phyloP scores from a whole-genome alignment of 2,329 filamentous ascomycete species.

The Ophiostoma pallidulum region DNA sequence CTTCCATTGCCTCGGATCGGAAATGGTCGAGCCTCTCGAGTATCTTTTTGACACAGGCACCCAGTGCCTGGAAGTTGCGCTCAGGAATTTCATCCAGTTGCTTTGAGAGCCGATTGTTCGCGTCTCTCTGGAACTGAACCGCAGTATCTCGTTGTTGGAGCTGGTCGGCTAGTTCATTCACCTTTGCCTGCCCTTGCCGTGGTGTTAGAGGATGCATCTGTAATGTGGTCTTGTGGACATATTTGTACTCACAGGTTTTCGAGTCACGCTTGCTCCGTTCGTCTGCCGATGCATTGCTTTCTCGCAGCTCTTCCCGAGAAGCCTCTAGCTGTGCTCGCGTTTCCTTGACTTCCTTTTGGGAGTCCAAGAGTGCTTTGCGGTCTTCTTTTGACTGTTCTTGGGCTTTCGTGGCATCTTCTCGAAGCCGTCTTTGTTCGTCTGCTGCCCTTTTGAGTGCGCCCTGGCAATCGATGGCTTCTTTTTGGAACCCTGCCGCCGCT shows the following conservation, averaged over 20 bases:
- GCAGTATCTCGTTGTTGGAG: conserved; percentile 10
- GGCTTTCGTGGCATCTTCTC: conserved; percentile 12
- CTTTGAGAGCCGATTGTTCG: conserved; percentile 1
- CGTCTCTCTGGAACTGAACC: not conserved
- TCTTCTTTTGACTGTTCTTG: not conserved
- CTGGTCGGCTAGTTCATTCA: conserved; percentile 1
- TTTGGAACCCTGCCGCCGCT: conserved; percentile 23
- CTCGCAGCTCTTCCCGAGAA: conserved; percentile 23
- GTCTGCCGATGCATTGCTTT: conserved; percentile 13
- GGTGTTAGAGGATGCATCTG: too few species aligned
- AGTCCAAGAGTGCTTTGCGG: conserved; percentile 25
- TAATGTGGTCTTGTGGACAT: too few species aligned
- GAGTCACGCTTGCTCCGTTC: conserved; percentile 11
- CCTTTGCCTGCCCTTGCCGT: conserved; percentile 6
- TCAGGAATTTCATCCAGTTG: conserved; percentile 12
- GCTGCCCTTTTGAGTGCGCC: conserved; percentile 36
- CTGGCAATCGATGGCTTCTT: conserved; percentile 28
- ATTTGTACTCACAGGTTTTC: conserved; percentile 9
- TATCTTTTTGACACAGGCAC: conserved; percentile 10
- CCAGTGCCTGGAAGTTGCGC: conserved; percentile 12
- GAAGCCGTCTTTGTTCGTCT: conserved; percentile 36
- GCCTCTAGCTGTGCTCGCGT: conserved; percentile 26
- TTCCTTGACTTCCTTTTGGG: conserved; percentile 23
- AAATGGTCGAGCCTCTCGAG: conserved; percentile 9
- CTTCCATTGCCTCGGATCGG: not conserved